Conservation (phyloP, 805 yeast genomes). For the Zygotorulaspora danielsina region DNA sequence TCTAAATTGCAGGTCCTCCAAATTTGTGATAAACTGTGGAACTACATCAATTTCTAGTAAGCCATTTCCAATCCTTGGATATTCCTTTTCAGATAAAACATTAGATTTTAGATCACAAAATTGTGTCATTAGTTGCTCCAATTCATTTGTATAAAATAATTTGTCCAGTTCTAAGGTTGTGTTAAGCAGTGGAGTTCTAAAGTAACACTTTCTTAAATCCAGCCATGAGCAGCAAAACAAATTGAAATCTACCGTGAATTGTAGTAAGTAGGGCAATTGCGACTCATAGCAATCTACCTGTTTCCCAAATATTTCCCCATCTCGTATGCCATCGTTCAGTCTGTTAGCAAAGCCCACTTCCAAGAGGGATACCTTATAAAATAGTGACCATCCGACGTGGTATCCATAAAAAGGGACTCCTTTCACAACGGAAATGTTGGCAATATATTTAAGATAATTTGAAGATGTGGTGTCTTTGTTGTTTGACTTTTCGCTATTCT, state of each 20-base stretch:
- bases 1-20: constrained; percentile 42
- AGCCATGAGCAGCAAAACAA: constrained; percentile 83
- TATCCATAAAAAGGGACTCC: constrained; percentile 86
- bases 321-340: constrained; percentile 47
- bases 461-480: constrained; percentile 1
- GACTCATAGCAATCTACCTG: constrained; percentile 61
- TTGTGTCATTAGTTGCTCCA: constrained; percentile 35
- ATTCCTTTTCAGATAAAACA: constrained; percentile 12
- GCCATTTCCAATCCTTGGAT: constrained; percentile 56
- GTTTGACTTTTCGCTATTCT: not conserved
- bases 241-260: constrained; percentile 79
- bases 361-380: constrained; percentile 62
- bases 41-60: constrained; percentile 68
- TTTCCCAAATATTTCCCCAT: constrained; percentile 41
- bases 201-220: constrained; percentile 42
- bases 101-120: constrained; percentile 22
- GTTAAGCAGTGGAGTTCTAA: constrained; percentile 53
- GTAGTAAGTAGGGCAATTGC: constrained; percentile 72
- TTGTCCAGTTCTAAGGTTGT: constrained; percentile 31
- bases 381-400: constrained; percentile 57
- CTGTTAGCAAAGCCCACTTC: constrained; percentile 58
- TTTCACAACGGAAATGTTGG: constrained; percentile 59
- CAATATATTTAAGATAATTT: constrained; percentile 42
- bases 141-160: constrained; percentile 29
- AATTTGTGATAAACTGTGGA: constrained; percentile 58